Evolutionary conservation across 2,329 filamentous ascomycete species (phyloP), one percentile per base, ranked within the genome.

Genomic region (Ampelomyces quisqualis): DNA sequence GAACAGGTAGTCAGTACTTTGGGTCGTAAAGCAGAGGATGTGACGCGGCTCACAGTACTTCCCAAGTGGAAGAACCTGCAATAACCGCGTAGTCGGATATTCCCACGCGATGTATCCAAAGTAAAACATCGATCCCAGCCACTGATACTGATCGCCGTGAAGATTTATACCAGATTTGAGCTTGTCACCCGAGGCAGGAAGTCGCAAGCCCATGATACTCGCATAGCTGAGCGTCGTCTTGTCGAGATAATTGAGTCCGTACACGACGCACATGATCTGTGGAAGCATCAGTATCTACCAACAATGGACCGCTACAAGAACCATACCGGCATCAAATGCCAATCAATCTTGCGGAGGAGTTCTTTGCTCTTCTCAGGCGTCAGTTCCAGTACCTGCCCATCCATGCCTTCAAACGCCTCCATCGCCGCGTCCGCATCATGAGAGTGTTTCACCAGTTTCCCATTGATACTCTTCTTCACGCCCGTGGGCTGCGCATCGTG

Each of bases 51-150:
- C 34, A 47, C 44, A 82, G 63, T 84, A 86, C 57, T 85, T 86
- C 0, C 79, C 83, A 5, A 86, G 64, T 0, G 83, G 83, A 2
- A 86, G 65, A 1, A 76, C 70, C 62, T 86, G 83, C 9, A 86
- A 71, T 19, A 86, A 72, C 9, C 79, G 75, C 55, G 77, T 83
- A 1, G 82, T 85, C 1, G 82, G 82, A 61, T 82, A 85, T 59
- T 86, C 82, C 76, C 76, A 84, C 2, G 74, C 77, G 11, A 79
- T 58, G 38, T 78, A 78, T 0, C 75, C 75, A 51, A 78, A 73
- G 56, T 77, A 78, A 47, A 77, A 77, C 57, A 78, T 73, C 26
- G 60, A 72, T 7, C 65, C 65, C 0, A 75, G 64, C 75, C 77
- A 79, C 5, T 73, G 73, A 45, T 78, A 79, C 32, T 81, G 69